Evolutionary conservation across 805 yeast genomes (phyloP).

Genomic region (Alloascoidea hylecoeti): DNA sequence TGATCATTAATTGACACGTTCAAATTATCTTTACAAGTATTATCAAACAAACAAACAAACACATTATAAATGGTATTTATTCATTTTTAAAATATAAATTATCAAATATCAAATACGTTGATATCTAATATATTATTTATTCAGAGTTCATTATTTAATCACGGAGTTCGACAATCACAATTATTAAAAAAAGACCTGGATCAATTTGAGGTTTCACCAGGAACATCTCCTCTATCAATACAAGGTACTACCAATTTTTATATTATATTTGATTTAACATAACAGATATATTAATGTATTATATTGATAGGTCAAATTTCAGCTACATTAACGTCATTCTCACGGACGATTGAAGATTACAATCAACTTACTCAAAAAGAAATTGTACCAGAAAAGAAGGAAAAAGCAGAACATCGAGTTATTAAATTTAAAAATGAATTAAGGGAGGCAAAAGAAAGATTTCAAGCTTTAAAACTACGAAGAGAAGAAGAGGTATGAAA

Average conservation of each 20-base stretch:
- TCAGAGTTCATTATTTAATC: conserved; percentile 78
- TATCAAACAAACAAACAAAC: too few relatives aligned
- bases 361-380: conserved; percentile 45
- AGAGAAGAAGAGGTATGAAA: conserved; percentile 17
- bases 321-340: conserved; percentile 65
- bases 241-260: conserved; percentile 37
- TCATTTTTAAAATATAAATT: too few relatives aligned
- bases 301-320: conserved; percentile 39
- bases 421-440: conserved; percentile 13
- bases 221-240: conserved; percentile 58
- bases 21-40: too few relatives aligned
- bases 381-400: conserved; percentile 32
- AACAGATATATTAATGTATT: too few relatives aligned
- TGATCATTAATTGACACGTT: too few relatives aligned
- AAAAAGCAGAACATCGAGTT: conserved; percentile 25
- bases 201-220: conserved; percentile 48
- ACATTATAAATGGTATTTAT: too few relatives aligned
- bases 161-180: conserved; percentile 77
- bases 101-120: too few relatives aligned
- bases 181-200: conserved; percentile 55
- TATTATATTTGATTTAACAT: too few relatives aligned
- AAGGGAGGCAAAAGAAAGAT: conserved; percentile 16
- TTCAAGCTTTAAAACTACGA: conserved; percentile 19
- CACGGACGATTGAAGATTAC: conserved; percentile 64
- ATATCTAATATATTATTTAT: too few relatives aligned